Conservation (phyloP, 2,329 filamentous ascomycete genomes). For the Pseudocercospora macadamiae region DNA sequence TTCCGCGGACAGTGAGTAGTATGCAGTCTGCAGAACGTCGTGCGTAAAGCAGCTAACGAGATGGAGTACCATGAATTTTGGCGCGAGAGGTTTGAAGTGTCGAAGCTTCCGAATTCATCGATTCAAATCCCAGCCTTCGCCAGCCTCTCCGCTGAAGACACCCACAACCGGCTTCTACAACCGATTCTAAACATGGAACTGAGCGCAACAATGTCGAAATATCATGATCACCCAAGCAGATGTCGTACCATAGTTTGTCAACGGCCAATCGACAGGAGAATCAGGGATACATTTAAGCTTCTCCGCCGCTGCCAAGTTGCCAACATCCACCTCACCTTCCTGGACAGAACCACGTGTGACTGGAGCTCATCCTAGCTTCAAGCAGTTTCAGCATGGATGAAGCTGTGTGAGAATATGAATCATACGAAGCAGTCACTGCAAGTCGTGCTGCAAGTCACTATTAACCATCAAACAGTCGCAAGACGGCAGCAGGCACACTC, state of each 20-base stretch:
- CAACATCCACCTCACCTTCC: constrained; percentile 1
- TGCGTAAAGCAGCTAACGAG: background rate
- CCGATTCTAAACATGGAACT: background rate
- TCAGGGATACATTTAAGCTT: background rate
- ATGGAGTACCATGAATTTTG: background rate
- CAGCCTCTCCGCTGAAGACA: background rate
- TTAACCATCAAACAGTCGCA: no score
- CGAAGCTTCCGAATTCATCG: no score
- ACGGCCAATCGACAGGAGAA: background rate
- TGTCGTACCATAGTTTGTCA: background rate
- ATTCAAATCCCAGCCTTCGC: background rate
- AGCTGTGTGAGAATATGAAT: background rate
- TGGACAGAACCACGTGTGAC: background rate
- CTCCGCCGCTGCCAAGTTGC: background rate
- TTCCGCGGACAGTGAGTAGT: background rate
- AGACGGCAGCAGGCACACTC: no score
- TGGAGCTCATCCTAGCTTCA: background rate
- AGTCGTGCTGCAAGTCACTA: background rate
- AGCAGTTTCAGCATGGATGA: background rate
- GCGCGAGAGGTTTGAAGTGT: background rate
- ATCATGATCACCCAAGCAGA: background rate
- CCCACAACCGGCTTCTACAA: background rate
- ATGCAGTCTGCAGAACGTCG: background rate
- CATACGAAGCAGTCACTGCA: background rate
- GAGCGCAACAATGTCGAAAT: background rate